A percentile compares a stretch with the other conserved stretches of the same genome.
Evolutionary conservation across 345 rosid species (phyloP).

Genomic region (Populus alba): DNA sequence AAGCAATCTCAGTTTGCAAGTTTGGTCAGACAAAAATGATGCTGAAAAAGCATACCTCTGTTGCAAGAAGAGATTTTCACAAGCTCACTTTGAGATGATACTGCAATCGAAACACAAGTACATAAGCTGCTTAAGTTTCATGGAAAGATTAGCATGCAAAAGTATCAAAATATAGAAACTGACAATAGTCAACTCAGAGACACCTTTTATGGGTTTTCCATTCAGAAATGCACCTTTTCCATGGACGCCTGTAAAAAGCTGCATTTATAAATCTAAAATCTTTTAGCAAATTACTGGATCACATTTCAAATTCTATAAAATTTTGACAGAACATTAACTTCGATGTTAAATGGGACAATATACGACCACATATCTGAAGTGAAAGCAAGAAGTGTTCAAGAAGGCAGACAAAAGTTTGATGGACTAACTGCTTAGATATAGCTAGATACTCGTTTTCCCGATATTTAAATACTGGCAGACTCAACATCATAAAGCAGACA

Average conservation of each 20-base stretch:
- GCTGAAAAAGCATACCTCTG: constrained; percentile 59
- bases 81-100: constrained; percentile 67
- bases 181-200: not conserved
- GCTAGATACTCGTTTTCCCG: not conserved
- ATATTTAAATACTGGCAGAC: not conserved
- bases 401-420: not conserved
- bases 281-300: not conserved
- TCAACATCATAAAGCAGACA: not conserved
- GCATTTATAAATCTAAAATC: constrained; percentile 19
- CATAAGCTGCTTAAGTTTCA: not conserved
- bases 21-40: not conserved
- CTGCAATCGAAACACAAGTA: constrained; percentile 41
- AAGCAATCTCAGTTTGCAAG: not conserved
- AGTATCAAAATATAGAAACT: not conserved
- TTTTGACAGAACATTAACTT: not conserved
- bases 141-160: not conserved
- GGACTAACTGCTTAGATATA: not conserved
- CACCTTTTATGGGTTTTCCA: constrained; percentile 80
- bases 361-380: not conserved
- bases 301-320: not conserved
- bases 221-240: constrained; percentile 86
- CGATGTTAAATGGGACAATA: not conserved
- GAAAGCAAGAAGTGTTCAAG: not conserved
- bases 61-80: constrained; percentile 76
- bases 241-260: constrained; percentile 73